Evolutionary conservation across 768 basidiomycete species (phyloP).

Genomic region (Austroboletus eburneus): DNA sequence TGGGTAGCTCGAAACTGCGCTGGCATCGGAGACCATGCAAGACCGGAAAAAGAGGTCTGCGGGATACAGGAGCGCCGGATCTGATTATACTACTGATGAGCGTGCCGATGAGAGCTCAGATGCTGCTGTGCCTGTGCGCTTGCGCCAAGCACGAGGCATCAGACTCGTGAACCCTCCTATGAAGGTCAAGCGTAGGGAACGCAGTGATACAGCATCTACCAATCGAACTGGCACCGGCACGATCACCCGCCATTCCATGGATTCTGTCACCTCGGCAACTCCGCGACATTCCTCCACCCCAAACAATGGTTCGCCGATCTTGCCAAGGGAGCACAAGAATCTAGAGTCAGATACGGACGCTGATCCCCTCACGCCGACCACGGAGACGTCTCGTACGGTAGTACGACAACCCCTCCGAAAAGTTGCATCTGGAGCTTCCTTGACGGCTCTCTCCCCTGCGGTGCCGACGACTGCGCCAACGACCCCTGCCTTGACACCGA

Average conservation of each 20-base stretch:
- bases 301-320: constrained; percentile 24
- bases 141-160: constrained; percentile 37
- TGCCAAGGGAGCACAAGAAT: constrained; percentile 34
- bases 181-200: constrained; percentile 41
- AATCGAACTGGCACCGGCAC: constrained; percentile 43
- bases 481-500: constrained; percentile 34
- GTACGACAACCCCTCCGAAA: constrained; percentile 27
- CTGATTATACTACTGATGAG: constrained; percentile 36
- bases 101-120: constrained; percentile 60
- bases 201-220: constrained; percentile 65
- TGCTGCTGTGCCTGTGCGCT: constrained; percentile 35
- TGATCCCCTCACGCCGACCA: constrained; percentile 26
- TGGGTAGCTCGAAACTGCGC: constrained; percentile 67
- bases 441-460: constrained; percentile 23
- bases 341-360: constrained; percentile 35
- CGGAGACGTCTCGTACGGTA: constrained; percentile 22
- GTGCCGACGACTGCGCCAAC: constrained; percentile 26
- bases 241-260: constrained; percentile 22
- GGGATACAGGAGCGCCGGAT: constrained; percentile 19
- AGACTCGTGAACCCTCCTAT: constrained; percentile 31
- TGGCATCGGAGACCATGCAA: constrained; percentile 52
- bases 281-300: constrained; percentile 27
- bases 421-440: constrained; percentile 31
- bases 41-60: constrained; percentile 30
- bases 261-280: constrained; percentile 23